Percentiles rank a stretch among this genome's conserved stretches.
phyloP scores from a whole-genome alignment of 495 filamentous ascomycete genomes.

The Trichoderma erinaceum region DNA sequence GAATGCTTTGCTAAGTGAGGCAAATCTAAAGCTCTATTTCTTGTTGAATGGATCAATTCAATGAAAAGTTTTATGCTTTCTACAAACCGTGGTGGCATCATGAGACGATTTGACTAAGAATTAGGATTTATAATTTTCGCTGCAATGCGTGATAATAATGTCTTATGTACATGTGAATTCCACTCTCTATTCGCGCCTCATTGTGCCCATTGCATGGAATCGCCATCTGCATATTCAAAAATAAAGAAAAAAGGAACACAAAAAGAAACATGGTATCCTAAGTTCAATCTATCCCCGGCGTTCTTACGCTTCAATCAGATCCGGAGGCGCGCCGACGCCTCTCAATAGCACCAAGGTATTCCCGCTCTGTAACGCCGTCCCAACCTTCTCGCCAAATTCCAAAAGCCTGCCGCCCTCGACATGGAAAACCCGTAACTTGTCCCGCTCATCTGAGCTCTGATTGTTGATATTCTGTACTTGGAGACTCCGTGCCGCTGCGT shows the following conservation, averaged over 20 bases:
- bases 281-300: not conserved
- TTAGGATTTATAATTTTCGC: too few species aligned
- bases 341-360: slow-evolving; percentile 86
- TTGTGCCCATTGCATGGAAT: not conserved
- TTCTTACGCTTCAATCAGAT: slow-evolving; percentile 40
- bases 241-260: too few species aligned
- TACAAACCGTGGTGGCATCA: too few species aligned
- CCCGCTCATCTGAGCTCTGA: slow-evolving; percentile 66
- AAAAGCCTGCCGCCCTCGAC: slow-evolving; percentile 82
- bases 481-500: slow-evolving; percentile 75
- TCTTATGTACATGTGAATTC: too few species aligned
- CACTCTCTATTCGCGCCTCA: not conserved
- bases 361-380: slow-evolving; percentile 61
- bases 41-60: too few species aligned
- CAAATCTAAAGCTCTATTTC: too few species aligned
- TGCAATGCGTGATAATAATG: too few species aligned
- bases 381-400: slow-evolving; percentile 78
- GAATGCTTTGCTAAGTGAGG: too few species aligned
- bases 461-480: slow-evolving; percentile 88
- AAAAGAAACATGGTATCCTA: not conserved
- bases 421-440: slow-evolving; percentile 78
- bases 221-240: too few species aligned
- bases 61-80: too few species aligned
- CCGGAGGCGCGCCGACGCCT: slow-evolving; percentile 60
- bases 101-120: too few species aligned